These are phyloP conservation scores for Calonectria pseudoreteaudii DNA, from an alignment of 2,329 filamentous ascomycete species.

Conservation along the genomic window DNA sequence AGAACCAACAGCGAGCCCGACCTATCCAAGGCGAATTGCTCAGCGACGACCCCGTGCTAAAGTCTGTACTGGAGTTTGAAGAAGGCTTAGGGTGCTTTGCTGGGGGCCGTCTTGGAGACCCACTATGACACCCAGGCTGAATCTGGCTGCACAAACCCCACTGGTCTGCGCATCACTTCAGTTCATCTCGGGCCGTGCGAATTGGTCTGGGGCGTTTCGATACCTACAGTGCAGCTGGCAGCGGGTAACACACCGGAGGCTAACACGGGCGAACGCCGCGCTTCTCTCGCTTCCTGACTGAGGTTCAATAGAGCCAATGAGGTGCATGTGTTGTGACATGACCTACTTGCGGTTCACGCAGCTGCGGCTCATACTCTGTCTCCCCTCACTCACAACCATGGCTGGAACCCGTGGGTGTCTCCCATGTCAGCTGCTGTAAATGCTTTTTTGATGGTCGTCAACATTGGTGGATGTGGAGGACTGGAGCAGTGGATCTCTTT, in stretches of 20 bases:
- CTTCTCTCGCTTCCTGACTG: slow-evolving; percentile 3
- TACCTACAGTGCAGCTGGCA: background rate
- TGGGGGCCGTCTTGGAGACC: background rate
- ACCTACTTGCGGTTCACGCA: background rate
- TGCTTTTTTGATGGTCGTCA: background rate
- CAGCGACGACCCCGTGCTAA: background rate
- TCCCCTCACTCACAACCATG: background rate
- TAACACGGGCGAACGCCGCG: background rate
- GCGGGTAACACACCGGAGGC: background rate
- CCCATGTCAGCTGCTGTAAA: background rate
- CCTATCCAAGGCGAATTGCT: background rate
- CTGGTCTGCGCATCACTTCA: slow-evolving; percentile 19
- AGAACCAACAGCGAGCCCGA: background rate
- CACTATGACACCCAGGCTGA: slow-evolving; percentile 4
- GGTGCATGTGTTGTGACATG: background rate
- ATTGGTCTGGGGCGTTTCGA: background rate
- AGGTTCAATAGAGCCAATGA: background rate
- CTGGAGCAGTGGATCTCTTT: background rate
- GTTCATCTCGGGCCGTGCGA: slow-evolving; percentile 12
- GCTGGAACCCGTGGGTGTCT: background rate
- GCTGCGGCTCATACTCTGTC: background rate
- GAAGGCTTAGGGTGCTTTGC: background rate
- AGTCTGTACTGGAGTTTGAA: background rate
- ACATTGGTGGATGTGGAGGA: background rate
- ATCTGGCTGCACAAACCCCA: background rate